Base-by-base conservation (phyloP, 1,284 basidiomycete genomes). In the Sporisorium graminicola region DNA sequence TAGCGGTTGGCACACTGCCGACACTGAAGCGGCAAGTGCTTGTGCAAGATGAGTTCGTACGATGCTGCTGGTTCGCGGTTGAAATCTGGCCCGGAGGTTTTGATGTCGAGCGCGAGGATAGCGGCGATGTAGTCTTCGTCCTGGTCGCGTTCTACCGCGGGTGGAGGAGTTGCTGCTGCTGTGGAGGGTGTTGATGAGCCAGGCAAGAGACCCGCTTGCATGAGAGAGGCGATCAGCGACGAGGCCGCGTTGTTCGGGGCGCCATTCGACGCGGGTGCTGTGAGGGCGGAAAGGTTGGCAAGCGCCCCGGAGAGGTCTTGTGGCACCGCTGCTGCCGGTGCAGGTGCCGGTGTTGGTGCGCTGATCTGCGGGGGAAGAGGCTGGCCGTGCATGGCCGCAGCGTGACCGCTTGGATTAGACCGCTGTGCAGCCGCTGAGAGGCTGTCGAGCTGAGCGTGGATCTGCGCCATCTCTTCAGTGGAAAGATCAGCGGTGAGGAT, bases 1-100 rank as follows among this genome's bases (percentile, higher is more conserved):
- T 96, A 98, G 58, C 97, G 91, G 71, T 93, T 88, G 12, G 93
- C 94, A 87, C 96, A 99, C 84, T 98, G 96, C 86, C 92, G 94
- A 88, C 96, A 99, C 86, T 94, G 92, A 24, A 90, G 88, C 12
- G 92, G 89, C 24, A 96, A 87, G 60, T 95, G 64, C 44, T 79
- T 77, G 59, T 77, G 77, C 20, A 78, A 55, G 44, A 83, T 74
- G 5, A 82, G 64, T 55, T 82, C 78, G 46, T 81, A 66, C 18
- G 78, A 65, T 4, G 64, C 67, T 6, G 73, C 89, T 86, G 70
- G 93, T 66, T 87, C 94, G 91, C 89, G 91, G 56, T 90, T 89
- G 46, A 96, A 90, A 79, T 94, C 93, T 18, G 90, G 85, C 51
- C 89, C 90, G 0, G 90, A 91, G 43, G 96, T 88, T 62, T 89